Base-by-base conservation (phyloP, 2,329 filamentous ascomycete species). In the Orbilia ellipsospora region DNA sequence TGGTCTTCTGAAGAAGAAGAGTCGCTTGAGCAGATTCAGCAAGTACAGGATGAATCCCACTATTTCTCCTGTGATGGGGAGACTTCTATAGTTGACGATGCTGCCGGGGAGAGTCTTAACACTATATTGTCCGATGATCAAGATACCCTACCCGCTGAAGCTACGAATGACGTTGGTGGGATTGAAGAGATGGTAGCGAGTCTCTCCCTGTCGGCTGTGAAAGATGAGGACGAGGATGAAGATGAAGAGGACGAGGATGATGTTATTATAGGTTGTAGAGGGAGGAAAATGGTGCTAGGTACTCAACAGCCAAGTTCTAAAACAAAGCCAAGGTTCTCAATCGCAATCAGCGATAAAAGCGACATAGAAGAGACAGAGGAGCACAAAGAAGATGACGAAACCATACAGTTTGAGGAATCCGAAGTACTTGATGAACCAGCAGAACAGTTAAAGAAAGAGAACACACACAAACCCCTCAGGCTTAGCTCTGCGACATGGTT, bases 1-100 rank as follows among this genome's bases (percentile, higher is more conserved):
- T n/a, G 4, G 12, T 61, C 57, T 6, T 31, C 12, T 7, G 62
- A 57, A 5, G 57, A 62, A 6, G 59, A 50, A 4, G 20, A 44
- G 16, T 63, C 66, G 8, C 45, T 45, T 10, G 31, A 6, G 26
- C 42, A 61, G 31, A 20, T n/a, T 40, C 1, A 4, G 10, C 56
- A 56, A 56, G 28, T 20, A n/a, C 51, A 52, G 28, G 64, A 75
- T 10, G 70, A 74, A 15, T 69, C 72, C 3, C 45, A 36, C 3
- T 75, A 69, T 54, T 75, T 75, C 36, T 69, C 64, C 2, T 75
- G 72, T 45, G 54, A 56, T 8, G 54, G 59, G 3, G 72, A 69
- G 8, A 44, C 54, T 4, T 63, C 62, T 18, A 18, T 55, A 12
- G 13, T 44, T 7, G 63, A 15, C 4, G 18, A 73, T 44, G 15